Conservation (phyloP, 352 stramenopile genomes). For the Phytophthora rubi region DNA sequence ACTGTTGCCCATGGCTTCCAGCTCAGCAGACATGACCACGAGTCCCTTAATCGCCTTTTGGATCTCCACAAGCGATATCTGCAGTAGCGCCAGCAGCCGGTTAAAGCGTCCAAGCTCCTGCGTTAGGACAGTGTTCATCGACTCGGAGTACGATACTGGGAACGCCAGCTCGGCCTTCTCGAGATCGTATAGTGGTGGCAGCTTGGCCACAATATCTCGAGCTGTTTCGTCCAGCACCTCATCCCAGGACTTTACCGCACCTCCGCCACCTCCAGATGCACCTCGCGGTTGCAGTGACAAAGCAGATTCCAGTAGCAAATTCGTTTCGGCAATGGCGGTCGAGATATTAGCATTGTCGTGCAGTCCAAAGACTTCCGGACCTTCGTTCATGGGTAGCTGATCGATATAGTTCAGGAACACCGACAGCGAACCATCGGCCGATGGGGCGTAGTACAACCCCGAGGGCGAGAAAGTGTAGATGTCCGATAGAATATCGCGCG, state of each 20-base stretch:
- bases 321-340: slow-evolving; percentile 89
- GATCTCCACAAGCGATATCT: slow-evolving; percentile 85
- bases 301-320: slow-evolving; percentile 86
- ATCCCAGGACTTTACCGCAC: slow-evolving; percentile 89
- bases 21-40: slow-evolving; percentile 92
- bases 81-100: slow-evolving; percentile 77
- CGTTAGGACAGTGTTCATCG: slow-evolving; percentile 91
- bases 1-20: slow-evolving; percentile 93
- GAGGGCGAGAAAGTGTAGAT: slow-evolving; percentile 85
- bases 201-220: slow-evolving; percentile 81
- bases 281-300: slow-evolving; percentile 91
- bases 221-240: slow-evolving; percentile 87
- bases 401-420: slow-evolving; percentile 84
- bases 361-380: slow-evolving; percentile 85
- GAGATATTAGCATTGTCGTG: slow-evolving; percentile 91
- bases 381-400: slow-evolving; percentile 85
- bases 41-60: slow-evolving; percentile 93
- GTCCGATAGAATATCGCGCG: slow-evolving; percentile 76
- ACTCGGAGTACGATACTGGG: slow-evolving; percentile 83
- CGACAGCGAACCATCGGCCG: slow-evolving; percentile 44
- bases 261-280: slow-evolving; percentile 50
- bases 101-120: slow-evolving; percentile 94
- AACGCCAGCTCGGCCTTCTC: slow-evolving; percentile 90
- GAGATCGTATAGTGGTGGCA: slow-evolving; percentile 89
- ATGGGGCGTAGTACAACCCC: slow-evolving; percentile 81